Evolutionary conservation across 2,329 filamentous ascomycete genomes (phyloP).

Genomic region (Penicillium sp.): DNA sequence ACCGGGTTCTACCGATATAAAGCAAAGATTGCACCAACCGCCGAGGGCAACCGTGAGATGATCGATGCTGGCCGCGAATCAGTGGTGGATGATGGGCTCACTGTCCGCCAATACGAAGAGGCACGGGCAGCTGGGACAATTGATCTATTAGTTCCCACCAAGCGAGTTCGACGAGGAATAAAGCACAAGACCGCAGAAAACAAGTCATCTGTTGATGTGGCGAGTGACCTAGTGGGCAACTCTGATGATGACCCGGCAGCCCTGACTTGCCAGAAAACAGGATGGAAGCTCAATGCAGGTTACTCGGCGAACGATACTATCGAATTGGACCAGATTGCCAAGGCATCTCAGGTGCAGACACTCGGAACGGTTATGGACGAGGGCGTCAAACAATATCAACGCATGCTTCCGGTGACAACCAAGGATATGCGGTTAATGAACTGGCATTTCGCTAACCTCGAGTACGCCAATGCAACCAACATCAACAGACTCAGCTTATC

Average conservation of each 20-base stretch:
- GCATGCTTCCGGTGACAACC: constrained; percentile 75
- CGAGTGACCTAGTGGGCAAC: constrained; percentile 59
- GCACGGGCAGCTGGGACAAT: constrained; percentile 60
- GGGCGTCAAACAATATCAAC: constrained; percentile 83
- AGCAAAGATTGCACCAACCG: constrained; percentile 64
- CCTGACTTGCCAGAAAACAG: constrained; percentile 74
- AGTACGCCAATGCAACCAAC: constrained; percentile 94
- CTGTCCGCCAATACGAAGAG: constrained; percentile 72
- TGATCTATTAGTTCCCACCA: constrained; percentile 43
- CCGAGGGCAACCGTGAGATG: constrained; percentile 78
- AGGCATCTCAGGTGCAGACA: constrained; percentile 63
- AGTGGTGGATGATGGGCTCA: constrained; percentile 65
- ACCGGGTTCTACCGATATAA: constrained; percentile 89
- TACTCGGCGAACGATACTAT: constrained; percentile 65
- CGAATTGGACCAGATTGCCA: constrained; percentile 66
- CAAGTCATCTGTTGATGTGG: constrained; percentile 46
- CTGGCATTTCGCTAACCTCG: constrained; percentile 97
- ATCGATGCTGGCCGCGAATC: constrained; percentile 83
- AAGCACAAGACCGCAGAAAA: constrained; percentile 52
- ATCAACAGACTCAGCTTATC: constrained; percentile 82
- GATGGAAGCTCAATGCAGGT: constrained; percentile 72
- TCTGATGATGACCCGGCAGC: constrained; percentile 70
- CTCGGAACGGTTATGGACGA: constrained; percentile 89
- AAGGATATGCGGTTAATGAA: constrained; percentile 90
- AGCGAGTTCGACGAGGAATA: constrained; percentile 46